Percentiles rank a stretch among this genome's conserved stretches.
Conservation (phyloP, 2,329 filamentous ascomycete species). For the Diaporthe citri region DNA sequence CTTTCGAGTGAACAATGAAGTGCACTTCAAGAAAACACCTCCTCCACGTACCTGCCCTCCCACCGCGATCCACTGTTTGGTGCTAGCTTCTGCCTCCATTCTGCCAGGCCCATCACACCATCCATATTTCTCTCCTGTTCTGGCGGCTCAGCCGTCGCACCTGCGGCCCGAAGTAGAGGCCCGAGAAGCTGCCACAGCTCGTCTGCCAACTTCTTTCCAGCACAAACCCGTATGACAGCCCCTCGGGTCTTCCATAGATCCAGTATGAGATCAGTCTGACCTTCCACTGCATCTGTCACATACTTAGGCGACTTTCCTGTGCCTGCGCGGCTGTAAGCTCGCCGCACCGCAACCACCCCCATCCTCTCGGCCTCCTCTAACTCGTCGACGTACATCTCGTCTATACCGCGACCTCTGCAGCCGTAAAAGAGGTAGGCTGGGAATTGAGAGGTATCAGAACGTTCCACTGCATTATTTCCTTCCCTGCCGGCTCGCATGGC, state of each 20-base stretch:
- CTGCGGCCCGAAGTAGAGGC: not conserved
- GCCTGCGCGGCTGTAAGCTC: slow-evolving; percentile 3
- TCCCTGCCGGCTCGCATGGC: not conserved
- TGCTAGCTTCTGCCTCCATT: slow-evolving; percentile 1
- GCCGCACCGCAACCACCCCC: slow-evolving; percentile 2
- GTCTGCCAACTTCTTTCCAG: slow-evolving; percentile 7
- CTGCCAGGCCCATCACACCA: too few species aligned
- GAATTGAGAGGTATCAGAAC: not conserved
- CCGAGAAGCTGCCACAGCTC: slow-evolving; percentile 5
- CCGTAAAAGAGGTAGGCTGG: slow-evolving; percentile 17
- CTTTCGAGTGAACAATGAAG: not conserved
- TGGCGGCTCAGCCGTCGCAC: not conserved
- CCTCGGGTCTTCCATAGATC: slow-evolving; percentile 1
- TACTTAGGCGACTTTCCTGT: not conserved
- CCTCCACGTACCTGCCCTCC: slow-evolving; percentile 19
- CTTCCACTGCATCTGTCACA: not conserved
- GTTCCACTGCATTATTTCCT: too few species aligned
- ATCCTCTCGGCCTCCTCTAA: not conserved
- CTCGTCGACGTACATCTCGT: slow-evolving; percentile 3
- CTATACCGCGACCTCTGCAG: slow-evolving; percentile 12
- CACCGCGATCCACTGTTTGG: not conserved
- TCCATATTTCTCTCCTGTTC: not conserved
- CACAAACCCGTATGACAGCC: not conserved
- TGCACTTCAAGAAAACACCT: slow-evolving; percentile 4
- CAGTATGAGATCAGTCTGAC: not conserved